These are phyloP conservation scores for Neltuma alba DNA, from an alignment of 306 rosid genomes.

Conservation along the genomic window DNA sequence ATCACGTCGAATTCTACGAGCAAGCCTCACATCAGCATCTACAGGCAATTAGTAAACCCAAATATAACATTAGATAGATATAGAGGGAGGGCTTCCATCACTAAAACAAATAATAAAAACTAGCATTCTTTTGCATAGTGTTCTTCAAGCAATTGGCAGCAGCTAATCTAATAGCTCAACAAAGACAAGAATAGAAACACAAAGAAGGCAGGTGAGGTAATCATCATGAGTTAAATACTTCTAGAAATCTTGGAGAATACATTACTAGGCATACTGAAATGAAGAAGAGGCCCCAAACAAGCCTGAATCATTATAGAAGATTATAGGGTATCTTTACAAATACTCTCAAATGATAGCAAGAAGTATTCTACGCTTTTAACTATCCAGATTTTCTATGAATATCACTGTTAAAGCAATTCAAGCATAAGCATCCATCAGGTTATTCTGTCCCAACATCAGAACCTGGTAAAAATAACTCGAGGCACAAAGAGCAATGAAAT, in stretches of 20 bases:
- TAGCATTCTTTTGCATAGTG: conserved; percentile 14
- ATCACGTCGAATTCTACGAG: conserved; percentile 98
- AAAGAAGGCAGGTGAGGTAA: background rate
- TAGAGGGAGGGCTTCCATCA: conserved; percentile 23
- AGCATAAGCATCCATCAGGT: background rate
- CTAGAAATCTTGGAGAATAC: background rate
- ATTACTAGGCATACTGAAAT: conserved; percentile 20
- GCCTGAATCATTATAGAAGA: background rate
- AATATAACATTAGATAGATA: conserved; percentile 27
- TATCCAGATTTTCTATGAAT: conserved; percentile 13
- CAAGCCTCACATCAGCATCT: conserved; percentile 99
- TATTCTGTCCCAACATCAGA: background rate
- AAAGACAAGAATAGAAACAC: conserved; percentile 4
- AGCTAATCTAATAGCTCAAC: conserved; percentile 33
- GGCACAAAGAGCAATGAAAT: conserved; percentile 18
- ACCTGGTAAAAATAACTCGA: background rate
- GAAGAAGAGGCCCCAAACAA: background rate
- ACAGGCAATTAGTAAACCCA: conserved; percentile 37
- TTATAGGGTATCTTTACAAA: background rate
- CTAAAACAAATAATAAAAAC: background rate
- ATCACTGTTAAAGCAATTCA: background rate
- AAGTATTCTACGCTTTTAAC: background rate
- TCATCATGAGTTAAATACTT: background rate
- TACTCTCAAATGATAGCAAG: background rate
- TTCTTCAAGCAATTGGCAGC: conserved; percentile 25